Base-by-base conservation (phyloP, 441 rosid genomes). In the Geranium incanum region DNA sequence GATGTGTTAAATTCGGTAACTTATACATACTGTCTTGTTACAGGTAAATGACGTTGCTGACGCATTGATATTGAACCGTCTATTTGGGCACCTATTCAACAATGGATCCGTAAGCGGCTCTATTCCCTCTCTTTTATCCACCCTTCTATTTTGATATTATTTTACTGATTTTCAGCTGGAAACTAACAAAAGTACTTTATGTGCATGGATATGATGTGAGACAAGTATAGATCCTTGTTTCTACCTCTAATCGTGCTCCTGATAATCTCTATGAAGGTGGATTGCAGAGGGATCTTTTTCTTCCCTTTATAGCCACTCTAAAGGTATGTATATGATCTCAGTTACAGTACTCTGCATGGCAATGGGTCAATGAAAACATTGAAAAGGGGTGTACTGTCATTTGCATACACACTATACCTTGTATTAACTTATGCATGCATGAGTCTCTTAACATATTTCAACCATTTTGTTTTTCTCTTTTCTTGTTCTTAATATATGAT, bases 191-290 rank as follows among this genome's bases (percentile, higher is more conserved):
- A 16, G 67, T 70, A 64, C 39, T 75, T 19, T 59, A 18, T 78
- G 67, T 76, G 69, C 60, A 55, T 79, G 55, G 71, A n/a, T 64
- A 37, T 78, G 70, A 72, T 85, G 80, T 48, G 80, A 65, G 80
- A 79, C 81, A 85, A 82, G 79, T 81, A 67, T 78, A 95, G 98
- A 87, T 92, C 79, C 96, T 95, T 70, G 97, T 92, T 70, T 72
- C 98, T 18, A 95, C 99, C 67, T 95, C 98, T 72, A 95, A 95
- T 80, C 91, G 99, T 5, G 94, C 92, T 77, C 98, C 98, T 7
- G 91, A 94, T 84, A 87, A 87, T 69, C 93, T 94, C 13, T 94
- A 94, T 62, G 97, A 92, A 85, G 84, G 96, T 82, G 98, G 99
- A 82, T 78, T 92, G 70, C 98, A 92, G 74, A 89, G 99, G 82